Conservation (phyloP, 1,284 basidiomycete genomes). For the Stygiomarasmius scandens region DNA sequence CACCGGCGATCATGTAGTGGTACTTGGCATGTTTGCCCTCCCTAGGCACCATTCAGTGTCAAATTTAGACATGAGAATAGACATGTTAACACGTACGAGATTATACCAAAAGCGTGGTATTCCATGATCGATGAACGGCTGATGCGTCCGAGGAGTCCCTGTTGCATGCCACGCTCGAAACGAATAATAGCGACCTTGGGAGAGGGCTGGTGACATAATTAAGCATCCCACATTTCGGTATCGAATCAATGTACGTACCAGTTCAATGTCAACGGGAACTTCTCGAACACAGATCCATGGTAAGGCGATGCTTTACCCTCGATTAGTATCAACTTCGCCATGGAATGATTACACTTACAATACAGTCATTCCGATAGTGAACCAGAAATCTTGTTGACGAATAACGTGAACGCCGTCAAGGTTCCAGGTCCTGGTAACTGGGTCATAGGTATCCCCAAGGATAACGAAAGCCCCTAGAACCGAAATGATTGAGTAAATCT, state of each 20-base stretch:
- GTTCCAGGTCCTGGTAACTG: slow-evolving; percentile 55
- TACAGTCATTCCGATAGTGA: slow-evolving; percentile 55
- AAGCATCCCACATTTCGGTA: neutral
- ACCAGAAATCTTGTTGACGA: slow-evolving; percentile 77
- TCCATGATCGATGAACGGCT: slow-evolving; percentile 60
- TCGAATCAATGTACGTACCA: slow-evolving; percentile 36
- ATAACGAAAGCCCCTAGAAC: slow-evolving; percentile 63
- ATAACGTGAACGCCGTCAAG: slow-evolving; percentile 55
- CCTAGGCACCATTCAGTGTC: slow-evolving; percentile 34
- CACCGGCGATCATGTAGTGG: slow-evolving; percentile 78
- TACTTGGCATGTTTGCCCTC: slow-evolving; percentile 70
- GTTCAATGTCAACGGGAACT: slow-evolving; percentile 58
- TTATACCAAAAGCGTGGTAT: slow-evolving; percentile 64
- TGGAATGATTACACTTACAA: slow-evolving; percentile 42
- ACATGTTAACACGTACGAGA: slow-evolving; percentile 43
- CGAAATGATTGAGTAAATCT: slow-evolving; percentile 2
- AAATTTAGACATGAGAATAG: neutral
- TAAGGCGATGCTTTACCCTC: slow-evolving; percentile 43
- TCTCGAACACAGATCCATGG: slow-evolving; percentile 62
- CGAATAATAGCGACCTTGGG: slow-evolving; percentile 52
- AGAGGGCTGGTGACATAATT: neutral
- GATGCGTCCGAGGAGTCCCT: slow-evolving; percentile 59
- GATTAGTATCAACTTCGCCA: neutral
- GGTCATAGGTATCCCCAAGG: slow-evolving; percentile 62
- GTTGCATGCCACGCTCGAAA: slow-evolving; percentile 67